Base-by-base conservation (phyloP, 768 basidiomycete genomes). In the Mycena kentingensis region DNA sequence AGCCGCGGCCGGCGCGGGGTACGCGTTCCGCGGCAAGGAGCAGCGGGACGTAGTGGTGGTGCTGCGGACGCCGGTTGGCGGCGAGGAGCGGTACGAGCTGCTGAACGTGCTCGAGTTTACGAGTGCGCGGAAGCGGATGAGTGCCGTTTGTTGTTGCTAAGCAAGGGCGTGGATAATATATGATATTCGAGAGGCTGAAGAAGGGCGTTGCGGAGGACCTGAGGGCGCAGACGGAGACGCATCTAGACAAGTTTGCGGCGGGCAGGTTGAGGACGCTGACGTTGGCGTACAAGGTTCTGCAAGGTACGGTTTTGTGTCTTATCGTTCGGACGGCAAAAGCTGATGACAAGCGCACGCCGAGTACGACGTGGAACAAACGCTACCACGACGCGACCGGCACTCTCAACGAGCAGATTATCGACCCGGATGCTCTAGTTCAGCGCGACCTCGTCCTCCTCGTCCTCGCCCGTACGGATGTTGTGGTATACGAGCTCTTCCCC, bases 81-180 rank as follows among this genome's bases (percentile, higher is more conserved):
- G 58, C 63, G 50, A 75, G 21, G 89, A 95, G 67, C 81, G n/a
- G n/a, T n/a, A n/a, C n/a, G n/a, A n/a, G n/a, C n/a, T n/a, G n/a
- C n/a, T n/a, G n/a, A n/a, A n/a, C n/a, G n/a, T n/a, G n/a, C n/a
- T n/a, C n/a, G n/a, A n/a, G n/a, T n/a, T n/a, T n/a, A n/a, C n/a
- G n/a, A n/a, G n/a, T n/a, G n/a, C n/a, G n/a, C n/a, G n/a, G n/a
- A n/a, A n/a, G n/a, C n/a, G n/a, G n/a, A n/a, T 16, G 38, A 26
- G 31, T 71, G 74, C 46, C 70, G 85, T 57, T 66, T 96, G 37
- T 87, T 95, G 63, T 71, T 90, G 60, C 70, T 98, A 58, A 80
- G 77, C 59, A 99, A 99, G 69, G 97, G 97, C 18, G 97, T 97
- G 19, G 97, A 99, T 70, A 97, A 93, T 63, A 89, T 98, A 73